Conservation (phyloP, 2,329 filamentous ascomycete genomes). For the Huntiella moniliformis region DNA sequence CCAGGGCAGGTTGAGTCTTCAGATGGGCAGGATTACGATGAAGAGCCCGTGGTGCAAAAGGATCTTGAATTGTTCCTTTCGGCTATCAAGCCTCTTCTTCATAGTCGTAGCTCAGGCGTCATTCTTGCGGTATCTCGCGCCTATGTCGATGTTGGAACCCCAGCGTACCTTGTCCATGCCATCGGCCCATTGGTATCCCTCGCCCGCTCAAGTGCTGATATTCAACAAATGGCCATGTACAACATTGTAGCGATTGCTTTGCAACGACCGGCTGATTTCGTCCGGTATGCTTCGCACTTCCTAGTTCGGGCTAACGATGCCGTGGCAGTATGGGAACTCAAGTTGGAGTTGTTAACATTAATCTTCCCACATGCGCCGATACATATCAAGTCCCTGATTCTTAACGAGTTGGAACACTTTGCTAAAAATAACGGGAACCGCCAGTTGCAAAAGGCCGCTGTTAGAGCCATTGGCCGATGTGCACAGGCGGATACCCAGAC, state of each 20-base stretch:
- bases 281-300: constrained; percentile 77
- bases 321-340: constrained; percentile 70
- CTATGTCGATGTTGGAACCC: constrained; percentile 68
- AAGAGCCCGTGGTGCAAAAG: constrained; percentile 51
- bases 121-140: constrained; percentile 72
- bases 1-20: constrained; percentile 18
- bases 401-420: constrained; percentile 90
- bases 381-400: constrained; percentile 65
- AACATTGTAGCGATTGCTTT: constrained; percentile 92
- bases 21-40: constrained; percentile 29
- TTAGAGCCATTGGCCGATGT: constrained; percentile 82
- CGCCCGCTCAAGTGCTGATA: constrained; percentile 66
- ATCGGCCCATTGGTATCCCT: constrained; percentile 76
- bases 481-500: constrained; percentile 58
- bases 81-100: constrained; percentile 63
- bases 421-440: constrained; percentile 50
- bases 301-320: constrained; percentile 64
- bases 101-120: constrained; percentile 84
- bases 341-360: constrained; percentile 76
- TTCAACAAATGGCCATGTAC: constrained; percentile 76
- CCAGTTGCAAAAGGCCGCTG: constrained; percentile 67
- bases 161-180: constrained; percentile 53
- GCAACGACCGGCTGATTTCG: constrained; percentile 57
- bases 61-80: constrained; percentile 70
- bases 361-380: constrained; percentile 68